phyloP scores from a whole-genome alignment of 192 early-diverging fungal genomes.

The Gaertneriomyces semiglobifer region DNA sequence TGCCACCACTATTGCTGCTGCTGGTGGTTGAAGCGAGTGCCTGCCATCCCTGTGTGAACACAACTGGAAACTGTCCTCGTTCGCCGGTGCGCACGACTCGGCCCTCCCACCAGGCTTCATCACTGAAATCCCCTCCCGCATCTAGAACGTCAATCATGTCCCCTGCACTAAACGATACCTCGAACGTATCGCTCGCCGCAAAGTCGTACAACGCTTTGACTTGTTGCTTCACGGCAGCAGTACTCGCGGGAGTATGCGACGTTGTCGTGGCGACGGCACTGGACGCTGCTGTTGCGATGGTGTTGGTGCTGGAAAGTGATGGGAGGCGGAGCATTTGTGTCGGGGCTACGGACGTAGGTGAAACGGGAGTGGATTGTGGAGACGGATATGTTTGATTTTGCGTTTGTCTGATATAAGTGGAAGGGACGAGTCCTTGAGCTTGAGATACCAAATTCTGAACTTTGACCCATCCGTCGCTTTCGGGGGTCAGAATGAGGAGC shows the following conservation, averaged over 20 bases:
- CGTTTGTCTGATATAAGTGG: conserved; percentile 32
- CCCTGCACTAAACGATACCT: conserved; percentile 43
- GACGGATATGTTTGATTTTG: not conserved
- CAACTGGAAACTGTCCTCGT: conserved; percentile 35
- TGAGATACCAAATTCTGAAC: conserved; percentile 22
- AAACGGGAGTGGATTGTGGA: not conserved
- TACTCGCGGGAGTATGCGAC: too few relatives aligned
- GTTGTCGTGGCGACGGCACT: not conserved
- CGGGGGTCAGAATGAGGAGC: conserved; percentile 28
- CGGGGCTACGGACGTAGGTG: too few relatives aligned
- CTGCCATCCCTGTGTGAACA: conserved; percentile 45
- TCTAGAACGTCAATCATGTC: conserved; percentile 38
- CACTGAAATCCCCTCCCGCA: conserved; percentile 18
- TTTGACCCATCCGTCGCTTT: conserved; percentile 43
- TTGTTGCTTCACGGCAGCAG: too few relatives aligned
- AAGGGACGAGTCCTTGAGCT: conserved; percentile 38
- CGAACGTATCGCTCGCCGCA: conserved; percentile 32
- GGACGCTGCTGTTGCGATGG: not conserved
- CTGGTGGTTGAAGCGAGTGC: conserved; percentile 21
- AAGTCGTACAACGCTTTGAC: conserved; percentile 36
- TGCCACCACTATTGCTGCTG: conserved; percentile 8
- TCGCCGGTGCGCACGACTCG: conserved; percentile 28
- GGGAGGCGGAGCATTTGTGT: too few relatives aligned
- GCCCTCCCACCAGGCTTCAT: conserved; percentile 48
- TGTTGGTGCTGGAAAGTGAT: too few relatives aligned